Evolutionary conservation across 768 basidiomycete genomes (phyloP).

Genomic region (Trichaptum fuscoviolaceum): DNA sequence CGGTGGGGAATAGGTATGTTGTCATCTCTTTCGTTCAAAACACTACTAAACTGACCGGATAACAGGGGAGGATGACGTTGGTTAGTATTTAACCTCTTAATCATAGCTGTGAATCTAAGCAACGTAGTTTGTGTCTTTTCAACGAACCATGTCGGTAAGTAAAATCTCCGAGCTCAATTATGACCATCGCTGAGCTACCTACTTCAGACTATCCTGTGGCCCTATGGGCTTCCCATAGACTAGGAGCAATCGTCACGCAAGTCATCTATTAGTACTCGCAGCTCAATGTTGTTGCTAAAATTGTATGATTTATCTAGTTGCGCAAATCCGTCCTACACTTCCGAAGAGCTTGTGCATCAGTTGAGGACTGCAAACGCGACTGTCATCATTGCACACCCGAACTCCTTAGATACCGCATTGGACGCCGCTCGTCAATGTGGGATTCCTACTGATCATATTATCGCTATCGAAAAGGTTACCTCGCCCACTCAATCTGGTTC

Average conservation of each 20-base stretch:
- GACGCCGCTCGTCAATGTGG: conserved; percentile 39
- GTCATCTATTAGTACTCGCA: conserved; percentile 18
- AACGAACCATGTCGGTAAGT: conserved; percentile 59
- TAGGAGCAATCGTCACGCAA: conserved; percentile 55
- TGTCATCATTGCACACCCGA: conserved; percentile 45
- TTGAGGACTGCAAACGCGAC: conserved; percentile 41
- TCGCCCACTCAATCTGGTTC: not conserved
- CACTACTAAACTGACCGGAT: conserved; percentile 10
- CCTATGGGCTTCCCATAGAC: conserved; percentile 54
- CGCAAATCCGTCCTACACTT: conserved; percentile 56
- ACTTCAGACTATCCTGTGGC: conserved; percentile 37
- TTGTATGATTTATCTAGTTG: conserved; percentile 30
- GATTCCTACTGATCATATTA: conserved; percentile 38
- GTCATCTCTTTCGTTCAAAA: not conserved
- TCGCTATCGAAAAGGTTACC: conserved; percentile 30
- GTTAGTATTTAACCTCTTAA: conserved; percentile 26
- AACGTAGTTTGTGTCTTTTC: conserved; percentile 55
- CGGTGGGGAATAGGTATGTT: conserved; percentile 45
- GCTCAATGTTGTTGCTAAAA: conserved; percentile 5
- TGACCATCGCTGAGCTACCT: conserved; percentile 1
- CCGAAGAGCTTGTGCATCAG: conserved; percentile 56
- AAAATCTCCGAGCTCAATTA: not conserved
- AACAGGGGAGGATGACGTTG: conserved; percentile 46
- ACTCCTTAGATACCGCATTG: conserved; percentile 37
- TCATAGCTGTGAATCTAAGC: not conserved